phyloP scores from a whole-genome alignment of 306 rosid genomes.

The Medicago arabica region DNA sequence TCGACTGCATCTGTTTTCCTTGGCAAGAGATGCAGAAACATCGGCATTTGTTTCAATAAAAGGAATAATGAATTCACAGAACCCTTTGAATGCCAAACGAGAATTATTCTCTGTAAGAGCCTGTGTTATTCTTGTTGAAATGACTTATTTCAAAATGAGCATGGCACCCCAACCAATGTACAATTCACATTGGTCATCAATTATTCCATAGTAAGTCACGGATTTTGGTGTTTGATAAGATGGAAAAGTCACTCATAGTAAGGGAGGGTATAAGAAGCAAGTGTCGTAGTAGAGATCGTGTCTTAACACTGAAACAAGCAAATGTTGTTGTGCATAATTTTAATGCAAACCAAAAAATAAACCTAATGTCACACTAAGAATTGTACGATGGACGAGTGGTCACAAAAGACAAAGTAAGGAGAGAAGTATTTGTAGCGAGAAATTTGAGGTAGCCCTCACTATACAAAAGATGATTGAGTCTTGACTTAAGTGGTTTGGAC shows the following conservation, averaged over 20 bases:
- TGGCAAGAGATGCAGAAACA: background rate
- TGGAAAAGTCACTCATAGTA: constrained; percentile 55
- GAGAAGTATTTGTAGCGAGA: background rate
- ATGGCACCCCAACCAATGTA: constrained; percentile 70
- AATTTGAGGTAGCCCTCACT: background rate
- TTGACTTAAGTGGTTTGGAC: no score
- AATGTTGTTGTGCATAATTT: constrained; percentile 43
- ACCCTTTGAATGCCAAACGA: background rate
- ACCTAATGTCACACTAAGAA: background rate
- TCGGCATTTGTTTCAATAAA: background rate
- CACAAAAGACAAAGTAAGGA: background rate
- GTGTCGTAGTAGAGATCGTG: constrained; percentile 65
- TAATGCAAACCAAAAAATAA: background rate
- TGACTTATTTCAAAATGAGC: constrained; percentile 68
- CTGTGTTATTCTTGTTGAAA: constrained; percentile 55
- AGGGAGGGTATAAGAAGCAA: constrained; percentile 64
- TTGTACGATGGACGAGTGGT: background rate
- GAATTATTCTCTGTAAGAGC: background rate
- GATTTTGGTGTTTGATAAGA: constrained; percentile 72
- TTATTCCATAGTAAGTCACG: constrained; percentile 68
- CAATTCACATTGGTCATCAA: constrained; percentile 62
- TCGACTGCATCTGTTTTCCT: background rate
- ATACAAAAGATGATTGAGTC: background rate
- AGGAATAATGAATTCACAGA: background rate
- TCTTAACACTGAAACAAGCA: constrained; percentile 69